These are phyloP conservation scores for Candida cerambycidarum DNA, from an alignment of 805 yeast species.

Conservation along the genomic window DNA sequence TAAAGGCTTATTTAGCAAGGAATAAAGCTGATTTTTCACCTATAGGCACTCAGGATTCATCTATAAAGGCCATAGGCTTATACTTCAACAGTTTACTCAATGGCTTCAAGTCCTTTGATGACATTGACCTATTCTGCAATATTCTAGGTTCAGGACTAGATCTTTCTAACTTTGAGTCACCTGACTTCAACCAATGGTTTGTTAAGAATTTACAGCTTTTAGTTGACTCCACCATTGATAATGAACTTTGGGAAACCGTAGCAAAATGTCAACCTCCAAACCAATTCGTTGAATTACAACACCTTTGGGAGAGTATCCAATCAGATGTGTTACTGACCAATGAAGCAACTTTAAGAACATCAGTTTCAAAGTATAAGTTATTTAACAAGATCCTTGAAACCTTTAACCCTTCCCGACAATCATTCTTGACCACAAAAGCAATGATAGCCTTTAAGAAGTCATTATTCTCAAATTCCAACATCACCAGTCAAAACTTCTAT, in stretches of 20 bases:
- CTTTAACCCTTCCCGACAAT: not conserved
- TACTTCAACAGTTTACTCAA: conserved; percentile 7
- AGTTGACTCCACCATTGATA: conserved; percentile 1
- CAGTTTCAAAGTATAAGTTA: conserved; percentile 24
- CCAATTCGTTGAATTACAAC: conserved; percentile 1
- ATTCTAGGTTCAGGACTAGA: conserved; percentile 16
- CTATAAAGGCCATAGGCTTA: conserved; percentile 5
- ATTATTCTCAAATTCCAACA: conserved; percentile 15
- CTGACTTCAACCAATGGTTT: conserved; percentile 5
- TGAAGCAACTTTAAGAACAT: conserved; percentile 18
- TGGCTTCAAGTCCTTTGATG: not conserved
- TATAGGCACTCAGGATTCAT: conserved; percentile 1
- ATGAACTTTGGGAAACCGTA: conserved; percentile 10
- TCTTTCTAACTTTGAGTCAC: not conserved
- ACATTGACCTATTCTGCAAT: conserved; percentile 8
- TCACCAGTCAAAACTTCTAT: conserved; percentile 32
- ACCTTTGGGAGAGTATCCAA: conserved; percentile 11
- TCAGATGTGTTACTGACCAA: conserved; percentile 16
- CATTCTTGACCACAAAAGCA: conserved; percentile 11
- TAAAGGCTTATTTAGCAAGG: conserved; percentile 18
- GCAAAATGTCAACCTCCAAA: not conserved
- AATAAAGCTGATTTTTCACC: conserved; percentile 8
- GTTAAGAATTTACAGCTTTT: conserved; percentile 1
- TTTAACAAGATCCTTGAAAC: conserved; percentile 23
- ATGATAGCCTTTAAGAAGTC: conserved; percentile 20